phyloP scores from a whole-genome alignment of 2,329 filamentous ascomycete species.

The Curvularia verruculosa region DNA sequence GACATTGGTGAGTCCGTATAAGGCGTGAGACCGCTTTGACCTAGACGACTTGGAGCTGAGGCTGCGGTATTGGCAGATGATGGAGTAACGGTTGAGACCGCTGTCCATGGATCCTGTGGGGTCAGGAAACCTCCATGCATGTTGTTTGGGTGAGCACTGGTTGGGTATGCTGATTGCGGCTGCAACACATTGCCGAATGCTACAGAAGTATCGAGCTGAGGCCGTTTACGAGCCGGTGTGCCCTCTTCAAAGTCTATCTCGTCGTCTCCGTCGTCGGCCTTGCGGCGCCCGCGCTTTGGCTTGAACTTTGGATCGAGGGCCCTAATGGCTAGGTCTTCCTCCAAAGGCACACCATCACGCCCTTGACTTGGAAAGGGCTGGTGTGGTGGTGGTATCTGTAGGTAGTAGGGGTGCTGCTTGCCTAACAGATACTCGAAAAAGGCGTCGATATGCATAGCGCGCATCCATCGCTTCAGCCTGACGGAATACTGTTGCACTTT shows the following conservation, averaged over 20 bases:
- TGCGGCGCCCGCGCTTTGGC: slow-evolving; percentile 66
- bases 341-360: slow-evolving; percentile 80
- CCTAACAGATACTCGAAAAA: slow-evolving; percentile 90
- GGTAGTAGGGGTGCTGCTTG: slow-evolving; percentile 80
- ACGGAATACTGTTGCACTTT: slow-evolving; percentile 96
- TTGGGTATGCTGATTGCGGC: slow-evolving; percentile 58
- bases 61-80: slow-evolving; percentile 44
- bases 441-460: slow-evolving; percentile 91
- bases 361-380: slow-evolving; percentile 68
- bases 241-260: slow-evolving; percentile 60
- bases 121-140: slow-evolving; percentile 52
- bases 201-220: slow-evolving; percentile 63
- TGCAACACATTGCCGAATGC: slow-evolving; percentile 46
- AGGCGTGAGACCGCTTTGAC: slow-evolving; percentile 44
- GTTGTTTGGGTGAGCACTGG: slow-evolving; percentile 62
- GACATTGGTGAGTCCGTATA: slow-evolving; percentile 53
- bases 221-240: slow-evolving; percentile 61
- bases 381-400: slow-evolving; percentile 70
- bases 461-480: slow-evolving; percentile 95
- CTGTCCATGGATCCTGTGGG: slow-evolving; percentile 55
- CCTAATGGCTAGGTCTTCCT: slow-evolving; percentile 87
- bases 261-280: slow-evolving; percentile 62
- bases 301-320: slow-evolving; percentile 79
- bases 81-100: slow-evolving; percentile 49
- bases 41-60: slow-evolving; percentile 45